Evolutionary conservation across 108 stramenopile species (phyloP), one percentile per base, ranked within the genome.

Genomic region (Cyclotella baltica): DNA sequence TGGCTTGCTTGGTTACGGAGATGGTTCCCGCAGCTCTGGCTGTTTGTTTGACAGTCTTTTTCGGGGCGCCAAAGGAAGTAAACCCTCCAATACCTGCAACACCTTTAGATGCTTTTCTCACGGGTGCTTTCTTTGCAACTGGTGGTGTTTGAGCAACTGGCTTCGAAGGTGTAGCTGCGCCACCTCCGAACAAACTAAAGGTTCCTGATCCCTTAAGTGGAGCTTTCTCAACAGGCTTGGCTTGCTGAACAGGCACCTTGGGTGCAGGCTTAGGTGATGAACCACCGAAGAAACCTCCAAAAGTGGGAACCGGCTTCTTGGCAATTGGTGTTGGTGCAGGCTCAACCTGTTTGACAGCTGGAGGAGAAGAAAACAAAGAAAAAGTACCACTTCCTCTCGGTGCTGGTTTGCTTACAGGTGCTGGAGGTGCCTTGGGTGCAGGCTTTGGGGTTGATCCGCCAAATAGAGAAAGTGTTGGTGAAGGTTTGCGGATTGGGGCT

Each of bases 171-270:
- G 75, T 66, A 25, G 78, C 52, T 27, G 76, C 58, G 0, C 77
- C 38, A 22, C 73, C 78, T 29, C 86, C 79, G 62, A 88, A 88
- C 27, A 88, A 62, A 62, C 67, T 80, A 62, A 88, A 76, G 6
- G 85, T 86, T 53, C 83, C 87, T 43, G 65, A 62, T 47, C 81
- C 53, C 25, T 83, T 61, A 5, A 64, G 68, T 4, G 73, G 55
- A 27, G 74, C 67, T 11, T 76, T 72, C 0, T 50, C 61, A 53
- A 23, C 63, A 25, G 85, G 67, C 56, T 67, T 65, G 11, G 78
- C 66, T 33, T 76, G 57, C 29, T 77, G 78, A 22, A 73, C 35
- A 25, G 80, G 74, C 31, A 66, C 83, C 28, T 53, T 55, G 18
- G 85, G 76, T 15, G 83, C 76, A 10, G 84, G 51, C 59, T 73